Evolutionary conservation across 768 basidiomycete genomes (phyloP).

Genomic region (Cystofilobasidium capitatum): DNA sequence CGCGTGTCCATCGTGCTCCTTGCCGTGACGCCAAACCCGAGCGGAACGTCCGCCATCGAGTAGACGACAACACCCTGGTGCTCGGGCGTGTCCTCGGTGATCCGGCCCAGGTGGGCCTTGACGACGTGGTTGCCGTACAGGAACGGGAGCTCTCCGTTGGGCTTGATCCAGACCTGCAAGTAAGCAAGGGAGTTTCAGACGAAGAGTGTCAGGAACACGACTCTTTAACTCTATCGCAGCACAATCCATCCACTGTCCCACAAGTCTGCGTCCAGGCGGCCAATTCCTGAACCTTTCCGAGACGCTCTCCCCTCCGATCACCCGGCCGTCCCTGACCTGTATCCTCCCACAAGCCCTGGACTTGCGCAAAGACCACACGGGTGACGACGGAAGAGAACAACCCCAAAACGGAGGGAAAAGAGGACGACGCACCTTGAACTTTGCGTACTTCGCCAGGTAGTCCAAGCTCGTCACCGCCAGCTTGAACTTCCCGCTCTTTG

Average conservation of each 20-base stretch:
- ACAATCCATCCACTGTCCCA: background rate
- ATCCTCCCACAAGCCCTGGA: too few relatives aligned
- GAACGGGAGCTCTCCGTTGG: slow-evolving; percentile 99
- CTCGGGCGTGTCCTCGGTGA: slow-evolving; percentile 97
- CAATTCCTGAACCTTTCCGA: too few relatives aligned
- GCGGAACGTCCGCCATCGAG: slow-evolving; percentile 87
- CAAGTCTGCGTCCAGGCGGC: background rate
- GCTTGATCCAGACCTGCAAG: slow-evolving; percentile 89
- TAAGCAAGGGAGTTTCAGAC: background rate
- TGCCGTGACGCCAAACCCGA: slow-evolving; percentile 96
- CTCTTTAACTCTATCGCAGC: background rate
- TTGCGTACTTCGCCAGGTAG: slow-evolving; percentile 88
- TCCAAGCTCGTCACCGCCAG: slow-evolving; percentile 89
- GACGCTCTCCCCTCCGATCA: too few relatives aligned
- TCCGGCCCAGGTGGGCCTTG: slow-evolving; percentile 96
- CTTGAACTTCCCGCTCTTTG: slow-evolving; percentile 95
- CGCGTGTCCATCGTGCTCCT: slow-evolving; percentile 90
- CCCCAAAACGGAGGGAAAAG: background rate
- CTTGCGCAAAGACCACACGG: too few relatives aligned
- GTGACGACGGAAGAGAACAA: too few relatives aligned
- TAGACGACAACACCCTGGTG: slow-evolving; percentile 96
- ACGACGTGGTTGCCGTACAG: slow-evolving; percentile 96
- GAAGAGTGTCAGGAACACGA: background rate
- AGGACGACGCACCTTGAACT: slow-evolving; percentile 69
- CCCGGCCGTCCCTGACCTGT: too few relatives aligned